Evolutionary conservation across 345 rosid species (phyloP), one percentile per base, ranked within the genome.

Genomic region (Salix koriyanagi): DNA sequence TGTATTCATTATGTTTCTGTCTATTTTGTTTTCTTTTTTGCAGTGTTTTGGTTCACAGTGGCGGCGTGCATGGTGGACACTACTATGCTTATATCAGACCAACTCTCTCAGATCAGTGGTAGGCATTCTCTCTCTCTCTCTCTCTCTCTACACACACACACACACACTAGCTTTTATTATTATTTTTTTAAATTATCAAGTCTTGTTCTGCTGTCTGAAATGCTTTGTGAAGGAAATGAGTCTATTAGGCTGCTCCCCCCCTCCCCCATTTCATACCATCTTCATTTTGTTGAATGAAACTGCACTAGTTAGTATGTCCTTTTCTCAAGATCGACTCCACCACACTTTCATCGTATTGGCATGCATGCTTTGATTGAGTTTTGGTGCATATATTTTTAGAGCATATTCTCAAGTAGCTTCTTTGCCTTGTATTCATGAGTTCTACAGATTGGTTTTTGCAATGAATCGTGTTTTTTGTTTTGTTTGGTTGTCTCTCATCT

Each of bases 31-130:
- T 75, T 39, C 42, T 61, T 60, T 61, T 79, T 82, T 82, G 71
- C 91, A 96, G 99, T 90, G 99, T 96, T 81, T 82, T 96, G 70
- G 99, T 96, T 81, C 99, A 96, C 79, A 95, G 98, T 65, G 99
- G 97, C 36, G 99, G 98, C 42, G 98, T 93, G 83, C 97, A 93
- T 81, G 97, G 96, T 77, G 99, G 99, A 65, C 99, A 95, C 82
- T 93, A 95, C 87, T 93, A 93, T 80, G 99, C 99, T 19, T 95
- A 86, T 86, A 95, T 91, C 78, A 87, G 99, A 84, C 98, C 99
- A 50, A 93, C 98, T n/a, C 93, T 95, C 75, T 86, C 92, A 46
- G 94, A 93, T 85, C 96, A 93, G 75, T 95, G 99, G 99, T 95
- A 89, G 30, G 23, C 16, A 56, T 11, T 34, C 16, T 54, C 37